Percentiles rank a stretch among this genome's conserved stretches.
These are phyloP conservation scores for Polytrichum formosum DNA, from an alignment of 225 moss, liverwort and hornwort species.

Conservation along the genomic window DNA sequence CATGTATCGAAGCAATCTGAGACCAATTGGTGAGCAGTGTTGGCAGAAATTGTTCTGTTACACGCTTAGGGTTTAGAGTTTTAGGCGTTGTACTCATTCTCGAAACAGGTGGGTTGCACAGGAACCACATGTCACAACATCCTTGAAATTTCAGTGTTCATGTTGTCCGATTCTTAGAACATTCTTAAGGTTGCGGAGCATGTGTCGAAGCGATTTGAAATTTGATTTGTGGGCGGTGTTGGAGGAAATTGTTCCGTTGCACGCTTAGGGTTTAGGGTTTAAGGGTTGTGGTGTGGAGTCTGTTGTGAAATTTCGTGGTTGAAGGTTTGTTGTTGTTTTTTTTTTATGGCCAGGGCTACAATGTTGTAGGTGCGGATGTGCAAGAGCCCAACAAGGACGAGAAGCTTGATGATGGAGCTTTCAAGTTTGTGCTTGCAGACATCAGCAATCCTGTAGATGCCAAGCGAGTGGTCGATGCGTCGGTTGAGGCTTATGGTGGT, in stretches of 20 bases:
- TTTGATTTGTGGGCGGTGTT: not conserved
- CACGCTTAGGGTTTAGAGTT: not conserved
- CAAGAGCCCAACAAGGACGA: constrained; percentile 19
- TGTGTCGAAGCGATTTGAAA: not conserved
- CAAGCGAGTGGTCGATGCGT: constrained; percentile 35
- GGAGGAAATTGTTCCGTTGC: not conserved
- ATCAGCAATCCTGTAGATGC: constrained; percentile 35
- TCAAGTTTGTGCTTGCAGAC: constrained; percentile 55
- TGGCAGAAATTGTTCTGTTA: not conserved
- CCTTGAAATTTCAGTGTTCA: not conserved
- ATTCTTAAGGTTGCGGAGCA: not conserved
- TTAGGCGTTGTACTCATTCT: not conserved
- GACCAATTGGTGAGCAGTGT: not conserved
- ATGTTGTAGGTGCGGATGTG: constrained; percentile 57
- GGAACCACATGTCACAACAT: not conserved
- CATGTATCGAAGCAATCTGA: not conserved
- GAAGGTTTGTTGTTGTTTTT: not conserved
- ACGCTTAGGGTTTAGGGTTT: constrained; percentile 4
- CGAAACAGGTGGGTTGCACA: not conserved
- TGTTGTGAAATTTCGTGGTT: constrained; percentile 10
- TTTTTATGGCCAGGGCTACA: constrained; percentile 43
- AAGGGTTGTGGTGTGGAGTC: not conserved
- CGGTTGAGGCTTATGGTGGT: constrained; percentile 33
- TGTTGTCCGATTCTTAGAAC: not conserved
- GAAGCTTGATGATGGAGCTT: constrained; percentile 23